Conservation (phyloP, 192 early-diverging fungal species). For the Glomus cerebriforme region DNA sequence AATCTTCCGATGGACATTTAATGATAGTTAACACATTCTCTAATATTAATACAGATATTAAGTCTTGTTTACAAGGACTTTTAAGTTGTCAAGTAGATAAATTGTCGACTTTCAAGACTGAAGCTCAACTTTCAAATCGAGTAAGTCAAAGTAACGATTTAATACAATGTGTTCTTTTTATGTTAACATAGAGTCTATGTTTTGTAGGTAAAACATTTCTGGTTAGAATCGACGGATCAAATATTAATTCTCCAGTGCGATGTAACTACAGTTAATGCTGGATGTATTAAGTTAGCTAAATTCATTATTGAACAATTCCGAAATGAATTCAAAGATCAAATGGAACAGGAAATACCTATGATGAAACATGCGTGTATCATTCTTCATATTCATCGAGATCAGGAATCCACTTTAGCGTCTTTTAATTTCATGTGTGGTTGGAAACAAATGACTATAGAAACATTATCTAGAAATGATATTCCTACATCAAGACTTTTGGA, state of each 20-base stretch:
- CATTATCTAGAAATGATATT: constrained; percentile 10
- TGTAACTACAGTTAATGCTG: background rate
- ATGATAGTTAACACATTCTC: constrained; percentile 26
- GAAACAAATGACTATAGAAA: constrained; percentile 31
- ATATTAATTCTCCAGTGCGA: constrained; percentile 24
- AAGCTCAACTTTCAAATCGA: background rate
- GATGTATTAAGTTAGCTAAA: constrained; percentile 27
- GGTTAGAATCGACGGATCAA: constrained; percentile 12
- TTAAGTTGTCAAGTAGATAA: constrained; percentile 5
- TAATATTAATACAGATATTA: constrained; percentile 25
- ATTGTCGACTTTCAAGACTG: constrained; percentile 24
- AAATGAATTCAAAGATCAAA: constrained; percentile 4
- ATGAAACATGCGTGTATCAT: constrained; percentile 25
- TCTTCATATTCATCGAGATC: constrained; percentile 31
- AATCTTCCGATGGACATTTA: background rate
- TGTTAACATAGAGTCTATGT: background rate
- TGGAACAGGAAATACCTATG: background rate
- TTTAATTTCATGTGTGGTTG: constrained; percentile 31
- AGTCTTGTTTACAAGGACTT: background rate
- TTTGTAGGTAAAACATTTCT: constrained; percentile 6
- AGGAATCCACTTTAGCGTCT: background rate
- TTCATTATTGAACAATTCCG: constrained; percentile 26
- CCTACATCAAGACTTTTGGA: constrained; percentile 24
- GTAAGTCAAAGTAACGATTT: background rate
- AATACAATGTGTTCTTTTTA: background rate